A percentile compares a stretch with the other conserved stretches of the same genome.
phyloP scores from a whole-genome alignment of 371 early-diverging fungal genomes.

The Circinella minor region DNA sequence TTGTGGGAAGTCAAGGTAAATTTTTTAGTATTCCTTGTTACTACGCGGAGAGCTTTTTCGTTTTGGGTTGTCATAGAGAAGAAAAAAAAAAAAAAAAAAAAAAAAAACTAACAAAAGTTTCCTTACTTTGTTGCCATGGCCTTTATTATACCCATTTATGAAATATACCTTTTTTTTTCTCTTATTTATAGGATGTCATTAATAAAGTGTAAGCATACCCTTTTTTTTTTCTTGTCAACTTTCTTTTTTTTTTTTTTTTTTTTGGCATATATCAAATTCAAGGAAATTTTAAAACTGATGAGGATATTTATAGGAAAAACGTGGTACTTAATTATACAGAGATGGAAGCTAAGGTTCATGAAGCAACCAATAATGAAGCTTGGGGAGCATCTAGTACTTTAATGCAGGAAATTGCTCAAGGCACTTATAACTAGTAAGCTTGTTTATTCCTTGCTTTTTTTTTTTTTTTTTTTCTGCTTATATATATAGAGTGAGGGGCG shows the following conservation, averaged over 20 bases:
- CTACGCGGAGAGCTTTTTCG: neutral
- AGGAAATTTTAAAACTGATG: neutral
- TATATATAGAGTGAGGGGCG: too few relatives aligned
- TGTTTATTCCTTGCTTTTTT: too few relatives aligned
- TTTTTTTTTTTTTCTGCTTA: too few relatives aligned
- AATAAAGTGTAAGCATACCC: conserved; percentile 62
- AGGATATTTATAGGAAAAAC: conserved; percentile 52
- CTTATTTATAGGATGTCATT: conserved; percentile 58
- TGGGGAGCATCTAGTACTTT: conserved; percentile 94
- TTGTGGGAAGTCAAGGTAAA: conserved; percentile 60
- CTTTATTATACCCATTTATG: neutral
- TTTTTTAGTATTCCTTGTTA: neutral
- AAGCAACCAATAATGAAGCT: conserved; percentile 84
- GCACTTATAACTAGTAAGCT: conserved; percentile 78
- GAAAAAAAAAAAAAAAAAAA: neutral
- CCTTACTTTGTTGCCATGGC: neutral
- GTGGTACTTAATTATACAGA: conserved; percentile 87
- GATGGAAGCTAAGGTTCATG: conserved; percentile 87
- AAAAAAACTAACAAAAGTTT: neutral
- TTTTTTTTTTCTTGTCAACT: neutral
- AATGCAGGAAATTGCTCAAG: conserved; percentile 90
- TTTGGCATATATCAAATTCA: too few relatives aligned
- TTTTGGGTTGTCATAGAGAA: neutral
- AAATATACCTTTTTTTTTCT: too few relatives aligned
- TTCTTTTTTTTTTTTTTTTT: too few relatives aligned